Conservation (phyloP, 805 yeast species). For the Wickerhamiella qilinensis region DNA sequence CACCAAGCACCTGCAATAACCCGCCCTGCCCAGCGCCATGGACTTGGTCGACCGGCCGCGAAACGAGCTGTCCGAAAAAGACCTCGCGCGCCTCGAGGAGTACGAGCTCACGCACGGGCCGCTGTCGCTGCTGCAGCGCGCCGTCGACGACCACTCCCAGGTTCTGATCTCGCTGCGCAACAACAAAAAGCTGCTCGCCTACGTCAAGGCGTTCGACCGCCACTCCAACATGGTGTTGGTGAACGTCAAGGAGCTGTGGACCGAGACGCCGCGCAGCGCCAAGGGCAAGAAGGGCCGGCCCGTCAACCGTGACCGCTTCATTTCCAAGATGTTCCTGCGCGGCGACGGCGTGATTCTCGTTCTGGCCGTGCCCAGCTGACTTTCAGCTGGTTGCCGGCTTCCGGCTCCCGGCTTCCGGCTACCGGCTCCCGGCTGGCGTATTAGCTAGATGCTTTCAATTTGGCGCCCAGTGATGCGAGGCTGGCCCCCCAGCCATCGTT, state of each 20-base stretch:
- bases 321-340: constrained; percentile 77
- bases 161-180: constrained; percentile 82
- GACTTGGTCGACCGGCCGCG: constrained; percentile 60
- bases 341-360: constrained; percentile 92
- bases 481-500: too few relatives aligned
- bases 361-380: constrained; percentile 21
- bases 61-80: constrained; percentile 64
- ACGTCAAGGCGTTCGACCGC: constrained; percentile 88
- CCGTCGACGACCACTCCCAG: constrained; percentile 57
- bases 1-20: too few relatives aligned
- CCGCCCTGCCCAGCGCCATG: neutral
- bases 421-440: too few relatives aligned
- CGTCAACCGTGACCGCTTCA: constrained; percentile 57
- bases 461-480: too few relatives aligned
- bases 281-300: constrained; percentile 60
- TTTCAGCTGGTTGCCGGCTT: too few relatives aligned
- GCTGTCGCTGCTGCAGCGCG: constrained; percentile 68
- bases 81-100: constrained; percentile 69
- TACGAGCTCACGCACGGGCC: constrained; percentile 87
- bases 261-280: constrained; percentile 40
- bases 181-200: constrained; percentile 79
- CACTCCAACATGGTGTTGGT: constrained; percentile 89
- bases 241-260: constrained; percentile 79
- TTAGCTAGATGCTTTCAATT: too few relatives aligned
- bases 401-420: too few relatives aligned